These are phyloP conservation scores for Trichoderma asperelloides DNA, from an alignment of 495 filamentous ascomycete genomes.

Conservation along the genomic window DNA sequence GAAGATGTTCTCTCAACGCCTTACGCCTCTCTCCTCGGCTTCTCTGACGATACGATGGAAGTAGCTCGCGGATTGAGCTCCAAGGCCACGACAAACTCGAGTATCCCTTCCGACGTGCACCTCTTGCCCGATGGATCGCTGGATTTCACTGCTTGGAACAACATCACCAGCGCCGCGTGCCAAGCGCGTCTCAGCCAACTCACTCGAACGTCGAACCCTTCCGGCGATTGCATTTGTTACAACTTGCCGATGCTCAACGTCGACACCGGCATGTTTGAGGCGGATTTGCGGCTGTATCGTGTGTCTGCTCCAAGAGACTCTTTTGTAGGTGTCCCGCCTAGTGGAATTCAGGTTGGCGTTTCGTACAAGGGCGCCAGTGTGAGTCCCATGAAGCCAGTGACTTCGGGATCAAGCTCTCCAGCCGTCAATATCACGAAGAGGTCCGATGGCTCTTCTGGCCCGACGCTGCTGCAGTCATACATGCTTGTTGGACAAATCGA, in stretches of 20 bases:
- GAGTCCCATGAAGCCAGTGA: constrained; percentile 22
- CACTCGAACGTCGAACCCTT: constrained; percentile 49
- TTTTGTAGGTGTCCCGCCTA: constrained; percentile 47
- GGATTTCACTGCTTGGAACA: constrained; percentile 44
- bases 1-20: constrained; percentile 7
- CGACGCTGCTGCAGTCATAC: constrained; percentile 37
- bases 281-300: constrained; percentile 61
- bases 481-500: constrained; percentile 47
- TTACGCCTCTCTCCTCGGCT: neutral
- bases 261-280: constrained; percentile 55
- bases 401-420: neutral
- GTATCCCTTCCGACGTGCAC: constrained; percentile 12
- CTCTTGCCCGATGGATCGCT: constrained; percentile 25
- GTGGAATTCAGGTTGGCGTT: constrained; percentile 49
- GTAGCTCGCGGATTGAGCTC: neutral
- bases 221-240: constrained; percentile 71
- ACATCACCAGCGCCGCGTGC: constrained; percentile 44
- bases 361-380: constrained; percentile 53
- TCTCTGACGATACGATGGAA: neutral
- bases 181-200: constrained; percentile 34
- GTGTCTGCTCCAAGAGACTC: constrained; percentile 45
- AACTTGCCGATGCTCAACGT: constrained; percentile 58
- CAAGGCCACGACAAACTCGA: neutral
- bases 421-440: neutral
- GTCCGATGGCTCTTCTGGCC: neutral